Evolutionary conservation across 1,139 yeast species (phyloP).

Genomic region (Zhuliangozyma blackwelliae): DNA sequence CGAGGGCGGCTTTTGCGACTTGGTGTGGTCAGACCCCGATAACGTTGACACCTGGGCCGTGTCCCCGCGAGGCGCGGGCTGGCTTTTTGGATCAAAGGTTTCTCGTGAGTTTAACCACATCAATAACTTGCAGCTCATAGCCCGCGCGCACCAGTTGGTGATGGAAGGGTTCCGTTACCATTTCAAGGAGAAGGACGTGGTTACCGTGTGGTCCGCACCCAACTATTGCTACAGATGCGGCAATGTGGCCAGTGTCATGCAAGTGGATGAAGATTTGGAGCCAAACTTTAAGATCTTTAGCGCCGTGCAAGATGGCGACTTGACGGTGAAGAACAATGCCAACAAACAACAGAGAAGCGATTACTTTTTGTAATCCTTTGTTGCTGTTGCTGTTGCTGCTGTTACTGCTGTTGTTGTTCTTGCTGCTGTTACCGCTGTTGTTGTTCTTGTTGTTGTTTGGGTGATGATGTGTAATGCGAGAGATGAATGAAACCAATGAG

Average conservation of each 20-base stretch:
- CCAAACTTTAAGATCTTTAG: constrained; percentile 92
- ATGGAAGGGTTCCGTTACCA: constrained; percentile 98
- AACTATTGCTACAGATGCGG: constrained; percentile 98
- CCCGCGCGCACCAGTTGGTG: constrained; percentile 96
- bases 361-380: constrained; percentile 58
- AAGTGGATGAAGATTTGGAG: constrained; percentile 78
- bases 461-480: not conserved
- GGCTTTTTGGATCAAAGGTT: constrained; percentile 92
- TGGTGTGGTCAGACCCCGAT: constrained; percentile 98
- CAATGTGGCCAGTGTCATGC: constrained; percentile 97
- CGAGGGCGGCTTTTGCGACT: constrained; percentile 97
- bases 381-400: constrained; percentile 58
- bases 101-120: constrained; percentile 93
- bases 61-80: constrained; percentile 98
- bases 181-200: constrained; percentile 91
- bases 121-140: constrained; percentile 79
- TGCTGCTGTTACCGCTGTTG: constrained; percentile 25
- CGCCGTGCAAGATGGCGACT: constrained; percentile 90
- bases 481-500: too few species aligned
- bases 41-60: constrained; percentile 98
- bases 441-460: not conserved
- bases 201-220: constrained; percentile 98
- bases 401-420: constrained; percentile 17
- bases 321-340: constrained; percentile 63
- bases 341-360: constrained; percentile 77